Evolutionary conservation across 2,329 filamentous ascomycete species (phyloP).

Genomic region (Verticillium nonalfalfae): DNA sequence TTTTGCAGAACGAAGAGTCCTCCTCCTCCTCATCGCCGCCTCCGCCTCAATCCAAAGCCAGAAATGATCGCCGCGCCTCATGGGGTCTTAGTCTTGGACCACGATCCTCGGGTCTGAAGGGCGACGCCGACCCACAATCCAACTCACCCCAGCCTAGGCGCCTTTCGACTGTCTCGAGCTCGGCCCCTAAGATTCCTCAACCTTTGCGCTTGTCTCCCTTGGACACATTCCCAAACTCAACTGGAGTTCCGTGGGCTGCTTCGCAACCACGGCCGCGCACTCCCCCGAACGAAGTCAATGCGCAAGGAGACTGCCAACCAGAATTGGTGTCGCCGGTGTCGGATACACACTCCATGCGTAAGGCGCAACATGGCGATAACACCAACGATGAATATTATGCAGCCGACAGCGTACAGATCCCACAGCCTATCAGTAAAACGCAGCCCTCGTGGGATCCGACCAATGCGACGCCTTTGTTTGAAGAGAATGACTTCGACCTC

Average conservation of each 20-base stretch:
- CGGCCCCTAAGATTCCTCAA: constrained; percentile 14
- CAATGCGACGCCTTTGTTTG: constrained; percentile 25
- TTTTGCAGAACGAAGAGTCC: constrained; percentile 26
- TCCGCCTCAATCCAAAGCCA: constrained; percentile 26
- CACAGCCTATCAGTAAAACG: constrained; percentile 25
- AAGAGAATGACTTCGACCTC: constrained; percentile 27
- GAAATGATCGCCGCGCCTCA: constrained; percentile 34
- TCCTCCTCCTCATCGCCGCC: constrained; percentile 16
- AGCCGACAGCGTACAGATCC: constrained; percentile 12
- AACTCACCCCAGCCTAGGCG: not conserved
- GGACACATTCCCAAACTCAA: constrained; percentile 11
- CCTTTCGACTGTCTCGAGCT: not conserved
- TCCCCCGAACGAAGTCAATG: constrained; percentile 12
- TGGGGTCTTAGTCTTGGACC: constrained; percentile 33
- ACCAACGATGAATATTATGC: constrained; percentile 8
- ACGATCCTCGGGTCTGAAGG: constrained; percentile 18
- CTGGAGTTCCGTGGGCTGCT: constrained; percentile 9
- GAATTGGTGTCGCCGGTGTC: constrained; percentile 26
- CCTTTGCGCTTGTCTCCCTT: constrained; percentile 15
- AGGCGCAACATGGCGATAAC: not conserved
- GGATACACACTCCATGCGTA: constrained; percentile 16
- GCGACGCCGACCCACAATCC: constrained; percentile 12
- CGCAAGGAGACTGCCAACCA: constrained; percentile 13
- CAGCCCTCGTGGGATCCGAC: constrained; percentile 27
- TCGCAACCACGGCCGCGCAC: constrained; percentile 8